Percentiles rank a stretch among this genome's conserved stretches.
Conservation (phyloP, 768 basidiomycete species). For the Neoboletus brunneissimus region DNA sequence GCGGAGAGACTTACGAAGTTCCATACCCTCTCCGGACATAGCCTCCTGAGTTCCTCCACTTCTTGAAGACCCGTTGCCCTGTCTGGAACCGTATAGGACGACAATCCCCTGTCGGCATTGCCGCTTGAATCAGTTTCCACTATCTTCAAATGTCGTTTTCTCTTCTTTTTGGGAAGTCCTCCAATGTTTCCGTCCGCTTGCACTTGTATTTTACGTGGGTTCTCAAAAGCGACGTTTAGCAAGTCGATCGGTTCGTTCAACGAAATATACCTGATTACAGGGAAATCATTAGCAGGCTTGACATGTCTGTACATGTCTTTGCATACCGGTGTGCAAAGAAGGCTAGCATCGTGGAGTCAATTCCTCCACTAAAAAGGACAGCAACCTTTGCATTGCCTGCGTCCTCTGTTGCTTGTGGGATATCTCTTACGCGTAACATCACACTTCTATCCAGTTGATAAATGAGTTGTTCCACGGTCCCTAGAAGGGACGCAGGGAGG, state of each 20-base stretch:
- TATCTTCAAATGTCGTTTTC: conserved; percentile 29
- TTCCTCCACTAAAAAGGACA: conserved; percentile 93
- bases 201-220: conserved; percentile 71
- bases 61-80: conserved; percentile 77
- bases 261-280: conserved; percentile 59
- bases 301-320: background rate
- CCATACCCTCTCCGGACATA: conserved; percentile 84
- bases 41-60: conserved; percentile 65
- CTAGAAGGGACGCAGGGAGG: conserved; percentile 23
- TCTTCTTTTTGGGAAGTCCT: conserved; percentile 44
- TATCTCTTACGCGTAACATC: conserved; percentile 60
- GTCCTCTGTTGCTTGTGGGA: conserved; percentile 48
- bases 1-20: conserved; percentile 64
- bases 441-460: conserved; percentile 64
- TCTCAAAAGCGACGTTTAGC: conserved; percentile 93
- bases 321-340: conserved; percentile 73
- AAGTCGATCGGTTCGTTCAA: conserved; percentile 83
- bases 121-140: background rate
- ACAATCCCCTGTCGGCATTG: conserved; percentile 12
- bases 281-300: background rate
- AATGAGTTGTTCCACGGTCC: conserved; percentile 50
- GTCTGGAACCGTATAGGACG: conserved; percentile 82
- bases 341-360: conserved; percentile 85
- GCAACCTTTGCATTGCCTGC: conserved; percentile 59
- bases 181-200: conserved; percentile 46